A percentile compares a stretch with the other conserved stretches of the same genome.
phyloP scores from a whole-genome alignment of 1,284 basidiomycete species.

The Crepidotus sp. region DNA sequence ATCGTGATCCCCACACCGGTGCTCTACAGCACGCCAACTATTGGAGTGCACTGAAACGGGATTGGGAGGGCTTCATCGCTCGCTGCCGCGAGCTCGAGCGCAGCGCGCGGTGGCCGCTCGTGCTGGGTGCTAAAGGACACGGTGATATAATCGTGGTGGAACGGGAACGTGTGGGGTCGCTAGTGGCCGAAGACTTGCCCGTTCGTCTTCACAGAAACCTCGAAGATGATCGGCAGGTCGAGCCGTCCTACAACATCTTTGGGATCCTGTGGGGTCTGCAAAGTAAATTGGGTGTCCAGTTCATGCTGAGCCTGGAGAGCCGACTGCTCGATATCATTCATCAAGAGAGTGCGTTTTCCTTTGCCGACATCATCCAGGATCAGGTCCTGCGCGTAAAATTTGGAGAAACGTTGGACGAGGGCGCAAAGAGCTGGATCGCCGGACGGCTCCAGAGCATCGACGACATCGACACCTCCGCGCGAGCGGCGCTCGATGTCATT shows the following conservation, averaged over 20 bases:
- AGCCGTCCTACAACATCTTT: conserved; percentile 45
- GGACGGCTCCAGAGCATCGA: conserved; percentile 47
- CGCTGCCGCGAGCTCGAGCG: conserved; percentile 82
- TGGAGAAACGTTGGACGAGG: conserved; percentile 48
- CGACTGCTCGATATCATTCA: conserved; percentile 54
- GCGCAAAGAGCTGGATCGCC: conserved; percentile 48
- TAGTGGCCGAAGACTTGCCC: conserved; percentile 61
- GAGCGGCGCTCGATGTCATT: conserved; percentile 54
- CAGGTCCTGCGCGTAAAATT: conserved; percentile 46
- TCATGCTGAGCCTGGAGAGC: conserved; percentile 48
- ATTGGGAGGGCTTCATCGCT: conserved; percentile 91
- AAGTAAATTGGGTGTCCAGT: conserved; percentile 45
- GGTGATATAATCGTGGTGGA: conserved; percentile 61
- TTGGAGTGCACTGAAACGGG: conserved; percentile 76
- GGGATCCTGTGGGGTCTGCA: conserved; percentile 54
- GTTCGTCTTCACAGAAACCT: conserved; percentile 48
- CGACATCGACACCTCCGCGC: conserved; percentile 48
- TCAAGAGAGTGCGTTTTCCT: conserved; percentile 67
- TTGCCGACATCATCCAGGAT: conserved; percentile 64
- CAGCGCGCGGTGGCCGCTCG: conserved; percentile 75
- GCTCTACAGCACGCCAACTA: conserved; percentile 71
- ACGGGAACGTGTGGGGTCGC: conserved; percentile 63
- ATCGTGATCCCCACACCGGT: conserved; percentile 70
- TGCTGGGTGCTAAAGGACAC: conserved; percentile 45
- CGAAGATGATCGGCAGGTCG: conserved; percentile 32